Conservation (phyloP, 805 yeast species). For the Wickerhamomyces silvicola region DNA sequence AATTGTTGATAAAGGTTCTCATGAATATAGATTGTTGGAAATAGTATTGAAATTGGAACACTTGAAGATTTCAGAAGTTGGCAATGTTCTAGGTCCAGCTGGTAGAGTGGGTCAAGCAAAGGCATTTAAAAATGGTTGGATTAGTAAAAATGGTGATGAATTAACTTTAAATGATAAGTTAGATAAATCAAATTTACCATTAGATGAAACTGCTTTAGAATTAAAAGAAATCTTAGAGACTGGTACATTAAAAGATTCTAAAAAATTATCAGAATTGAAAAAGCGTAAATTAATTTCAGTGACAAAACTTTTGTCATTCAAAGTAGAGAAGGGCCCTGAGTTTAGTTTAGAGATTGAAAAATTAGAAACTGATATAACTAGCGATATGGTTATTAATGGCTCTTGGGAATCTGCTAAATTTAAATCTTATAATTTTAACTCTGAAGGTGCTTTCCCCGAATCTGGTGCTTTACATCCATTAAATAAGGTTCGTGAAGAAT, state of each 20-base stretch:
- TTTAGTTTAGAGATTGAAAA: slow-evolving; percentile 76
- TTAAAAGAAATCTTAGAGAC: slow-evolving; percentile 49
- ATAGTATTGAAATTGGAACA: slow-evolving; percentile 73
- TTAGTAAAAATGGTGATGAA: slow-evolving; percentile 77
- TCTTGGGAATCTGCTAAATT: slow-evolving; percentile 79
- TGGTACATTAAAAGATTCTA: slow-evolving; percentile 54
- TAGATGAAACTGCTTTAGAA: slow-evolving; percentile 61
- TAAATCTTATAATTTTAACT: slow-evolving; percentile 93
- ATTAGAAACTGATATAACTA: slow-evolving; percentile 88
- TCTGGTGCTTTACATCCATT: slow-evolving; percentile 96
- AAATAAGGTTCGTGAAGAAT: slow-evolving; percentile 94
- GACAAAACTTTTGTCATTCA: slow-evolving; percentile 69
- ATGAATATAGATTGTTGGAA: slow-evolving; percentile 77
- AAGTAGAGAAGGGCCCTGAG: slow-evolving; percentile 73
- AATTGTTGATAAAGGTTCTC: slow-evolving; percentile 76
- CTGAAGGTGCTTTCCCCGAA: slow-evolving; percentile 82
- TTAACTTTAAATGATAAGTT: slow-evolving; percentile 53
- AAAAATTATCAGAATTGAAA: slow-evolving; percentile 76
- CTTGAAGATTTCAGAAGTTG: slow-evolving; percentile 73
- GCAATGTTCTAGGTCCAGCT: slow-evolving; percentile 64
- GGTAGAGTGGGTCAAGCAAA: slow-evolving; percentile 95
- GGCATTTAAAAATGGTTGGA: slow-evolving; percentile 98
- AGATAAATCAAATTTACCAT: slow-evolving; percentile 41
- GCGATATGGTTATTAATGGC: slow-evolving; percentile 83
- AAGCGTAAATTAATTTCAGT: slow-evolving; percentile 81